Base-by-base conservation (phyloP, 441 rosid genomes). In the Pelargonium fulgidum region DNA sequence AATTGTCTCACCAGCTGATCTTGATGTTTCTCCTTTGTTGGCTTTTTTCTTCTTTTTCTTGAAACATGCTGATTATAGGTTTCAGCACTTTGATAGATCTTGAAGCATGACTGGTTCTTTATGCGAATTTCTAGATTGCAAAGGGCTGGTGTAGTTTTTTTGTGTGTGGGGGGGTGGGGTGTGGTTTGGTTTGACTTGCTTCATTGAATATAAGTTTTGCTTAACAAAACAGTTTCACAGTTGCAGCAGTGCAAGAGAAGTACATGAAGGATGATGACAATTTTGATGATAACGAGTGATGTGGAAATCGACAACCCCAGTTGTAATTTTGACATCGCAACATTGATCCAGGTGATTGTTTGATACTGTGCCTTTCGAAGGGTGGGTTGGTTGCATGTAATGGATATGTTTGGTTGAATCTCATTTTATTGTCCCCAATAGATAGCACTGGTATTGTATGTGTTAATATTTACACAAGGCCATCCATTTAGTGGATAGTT, bases 191-290 rank as follows among this genome's bases (percentile, higher is more conserved):
- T 52, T 6, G 20, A 52, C 6, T 52, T 45, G 50, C 7, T n/a
- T n/a, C 58, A 12, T 54, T 14, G 8, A 54, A 16, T 14, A 54
- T n/a, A 54, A 16, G 59, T 77, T 83, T 84, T 79, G 80, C 96
- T 85, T 88, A 73, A 81, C 87, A 72, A 69, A 77, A 71, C 75
- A 67, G 69, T 66, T 19, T 76, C 79, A 93, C 96, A 77, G 82
- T 81, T 44, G 93, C 96, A 20, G 91, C 86, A 24, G 97, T 91
- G 73, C 97, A 93, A 81, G 98, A 91, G 83, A 89, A 89, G 77
- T 88, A 88, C 82, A 83, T 89, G 80, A 86, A 88, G 70, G 92
- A 84, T 48, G 90, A 83, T 44, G 90, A 79, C 14, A 19, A 64
- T 61, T 69, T 74, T 7, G 78, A 77, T 36, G 13, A 45, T 1